Conservation (phyloP, 129 eudicot species). For the Artemisia tridentata region DNA sequence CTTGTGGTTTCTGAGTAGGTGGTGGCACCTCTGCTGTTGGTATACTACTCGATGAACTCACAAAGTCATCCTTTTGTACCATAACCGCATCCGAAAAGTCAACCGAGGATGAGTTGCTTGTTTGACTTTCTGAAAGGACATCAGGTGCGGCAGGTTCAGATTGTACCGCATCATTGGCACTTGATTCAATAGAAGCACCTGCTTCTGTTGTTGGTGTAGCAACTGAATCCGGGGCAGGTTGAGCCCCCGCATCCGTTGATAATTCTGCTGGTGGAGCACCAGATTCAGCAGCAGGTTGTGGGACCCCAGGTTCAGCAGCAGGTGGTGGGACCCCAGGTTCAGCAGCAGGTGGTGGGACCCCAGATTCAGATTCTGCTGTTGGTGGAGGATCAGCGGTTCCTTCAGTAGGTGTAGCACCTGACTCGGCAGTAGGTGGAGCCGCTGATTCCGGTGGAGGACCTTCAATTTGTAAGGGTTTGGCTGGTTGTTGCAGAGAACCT, state of each 20-base stretch:
- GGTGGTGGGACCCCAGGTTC: conserved; percentile 31
- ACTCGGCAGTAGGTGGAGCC: conserved; percentile 34
- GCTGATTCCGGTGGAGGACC: conserved; percentile 53
- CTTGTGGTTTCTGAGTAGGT: conserved; percentile 33
- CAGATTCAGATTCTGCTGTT: conserved; percentile 34
- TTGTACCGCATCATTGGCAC: conserved; percentile 12
- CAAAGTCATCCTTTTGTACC: conserved; percentile 7
- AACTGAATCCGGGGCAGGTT: conserved; percentile 29
- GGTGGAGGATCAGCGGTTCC: conserved; percentile 32
- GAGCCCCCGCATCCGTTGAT: conserved; percentile 1
- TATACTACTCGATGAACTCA: conserved; percentile 26
- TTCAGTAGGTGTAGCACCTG: conserved; percentile 24
- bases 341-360: conserved; percentile 33
- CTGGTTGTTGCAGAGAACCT: conserved; percentile 53
- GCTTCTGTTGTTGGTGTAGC: conserved; percentile 27
- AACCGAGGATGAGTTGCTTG: conserved; percentile 10
- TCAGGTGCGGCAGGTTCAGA: conserved; percentile 8
- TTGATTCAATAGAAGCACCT: conserved; percentile 23
- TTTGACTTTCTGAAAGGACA: conserved; percentile 30
- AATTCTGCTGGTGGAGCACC: conserved; percentile 26
- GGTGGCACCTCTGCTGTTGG: conserved; percentile 26
- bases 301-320: conserved; percentile 10
- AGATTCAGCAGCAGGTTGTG: conserved; percentile 26
- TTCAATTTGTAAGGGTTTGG: conserved; percentile 60
- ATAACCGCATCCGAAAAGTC: conserved; percentile 25